phyloP scores from a whole-genome alignment of 176 grass and related monocot species.

The Raddia guianensis region DNA sequence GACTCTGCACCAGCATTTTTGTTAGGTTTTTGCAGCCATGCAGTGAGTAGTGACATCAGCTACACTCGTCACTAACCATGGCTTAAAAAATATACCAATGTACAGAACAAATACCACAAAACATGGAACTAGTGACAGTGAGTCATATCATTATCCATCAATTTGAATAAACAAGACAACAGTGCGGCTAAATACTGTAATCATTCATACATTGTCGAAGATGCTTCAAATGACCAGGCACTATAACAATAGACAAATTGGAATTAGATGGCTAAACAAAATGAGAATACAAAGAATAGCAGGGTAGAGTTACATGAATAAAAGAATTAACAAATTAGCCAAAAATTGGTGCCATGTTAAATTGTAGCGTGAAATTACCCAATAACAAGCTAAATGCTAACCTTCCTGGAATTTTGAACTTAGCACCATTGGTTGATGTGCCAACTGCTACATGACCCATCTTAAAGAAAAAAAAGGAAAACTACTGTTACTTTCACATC shows the following conservation, averaged over 20 bases:
- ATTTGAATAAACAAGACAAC: constrained; percentile 1
- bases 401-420: constrained; percentile 97
- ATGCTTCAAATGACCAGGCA: constrained; percentile 11
- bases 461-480: constrained; percentile 41
- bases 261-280: neutral
- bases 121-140: neutral
- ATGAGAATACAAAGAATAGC: neutral
- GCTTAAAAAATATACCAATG: neutral
- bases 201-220: neutral
- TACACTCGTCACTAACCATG: neutral
- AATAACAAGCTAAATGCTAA: constrained; percentile 30
- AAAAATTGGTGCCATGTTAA: neutral
- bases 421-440: constrained; percentile 93
- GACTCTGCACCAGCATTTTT: neutral
- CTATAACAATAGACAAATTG: no score
- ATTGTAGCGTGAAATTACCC: neutral
- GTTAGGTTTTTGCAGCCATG: constrained; percentile 4
- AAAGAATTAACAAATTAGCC: neutral
- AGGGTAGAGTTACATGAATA: neutral
- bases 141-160: constrained; percentile 4
- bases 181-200: neutral
- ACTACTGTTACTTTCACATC: constrained; percentile 32
- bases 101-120: neutral
- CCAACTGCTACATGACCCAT: constrained; percentile 85
- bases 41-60: neutral